Percentiles rank a stretch among this genome's conserved stretches.
Conservation (phyloP, 352 stramenopile species). For the Pseudoperonospora humuli region DNA sequence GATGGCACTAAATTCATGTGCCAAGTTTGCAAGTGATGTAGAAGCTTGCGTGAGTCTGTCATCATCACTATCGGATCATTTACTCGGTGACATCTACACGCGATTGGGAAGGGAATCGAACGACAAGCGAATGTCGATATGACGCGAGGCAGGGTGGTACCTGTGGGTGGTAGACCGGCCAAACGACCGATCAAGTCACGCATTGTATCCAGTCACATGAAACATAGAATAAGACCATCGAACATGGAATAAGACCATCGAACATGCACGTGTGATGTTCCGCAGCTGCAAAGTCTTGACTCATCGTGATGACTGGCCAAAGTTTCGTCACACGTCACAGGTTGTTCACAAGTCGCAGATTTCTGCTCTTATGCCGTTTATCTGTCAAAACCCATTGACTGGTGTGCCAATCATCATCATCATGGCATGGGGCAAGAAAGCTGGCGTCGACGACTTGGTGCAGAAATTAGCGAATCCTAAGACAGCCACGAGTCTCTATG, state of each 20-base stretch:
- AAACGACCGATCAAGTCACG: background rate
- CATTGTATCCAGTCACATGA: background rate
- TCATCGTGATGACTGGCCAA: background rate
- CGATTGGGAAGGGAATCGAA: conserved; percentile 7
- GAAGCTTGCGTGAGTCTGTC: background rate
- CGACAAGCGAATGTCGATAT: conserved; percentile 6
- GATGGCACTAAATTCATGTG: conserved; percentile 5
- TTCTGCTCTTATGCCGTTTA: conserved; percentile 6
- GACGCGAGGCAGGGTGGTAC: conserved; percentile 14
- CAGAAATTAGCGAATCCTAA: conserved; percentile 50
- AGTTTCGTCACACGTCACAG: conserved; percentile 12
- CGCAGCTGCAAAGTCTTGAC: too few relatives aligned
- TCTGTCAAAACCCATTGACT: conserved; percentile 9
- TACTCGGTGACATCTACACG: background rate
- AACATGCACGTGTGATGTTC: background rate
- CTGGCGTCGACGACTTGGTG: conserved; percentile 68
- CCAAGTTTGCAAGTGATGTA: conserved; percentile 15
- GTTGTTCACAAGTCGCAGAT: conserved; percentile 6
- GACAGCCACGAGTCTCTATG: conserved; percentile 59
- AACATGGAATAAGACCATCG: background rate
- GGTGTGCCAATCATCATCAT: conserved; percentile 10
- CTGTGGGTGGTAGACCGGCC: background rate
- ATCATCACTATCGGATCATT: conserved; percentile 1
- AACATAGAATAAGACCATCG: background rate
- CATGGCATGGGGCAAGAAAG: conserved; percentile 72